Percentiles rank a stretch among this genome's conserved stretches.
phyloP scores from a whole-genome alignment of 306 rosid genomes.

The Cucumis sativus region DNA sequence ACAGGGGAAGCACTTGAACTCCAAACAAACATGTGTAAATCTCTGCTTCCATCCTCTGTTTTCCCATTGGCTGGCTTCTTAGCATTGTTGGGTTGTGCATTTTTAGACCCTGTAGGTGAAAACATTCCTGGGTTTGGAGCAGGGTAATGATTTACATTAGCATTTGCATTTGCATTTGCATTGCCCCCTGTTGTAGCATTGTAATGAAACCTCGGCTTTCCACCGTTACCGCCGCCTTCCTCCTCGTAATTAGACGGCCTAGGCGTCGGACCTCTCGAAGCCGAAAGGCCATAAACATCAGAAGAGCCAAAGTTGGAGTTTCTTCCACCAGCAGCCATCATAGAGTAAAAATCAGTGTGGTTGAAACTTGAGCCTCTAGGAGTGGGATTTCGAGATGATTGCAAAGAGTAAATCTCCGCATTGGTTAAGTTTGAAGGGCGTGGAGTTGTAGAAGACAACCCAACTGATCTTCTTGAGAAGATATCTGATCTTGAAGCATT shows the following conservation, averaged over 20 bases:
- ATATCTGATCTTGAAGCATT: conserved; percentile 80
- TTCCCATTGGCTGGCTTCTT: conserved; percentile 44
- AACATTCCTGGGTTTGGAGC: conserved; percentile 87
- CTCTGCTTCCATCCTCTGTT: conserved; percentile 41
- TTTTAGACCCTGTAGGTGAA: conserved; percentile 54
- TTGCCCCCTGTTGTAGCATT: conserved; percentile 9
- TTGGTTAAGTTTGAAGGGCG: conserved; percentile 73
- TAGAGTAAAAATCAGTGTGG: conserved; percentile 75
- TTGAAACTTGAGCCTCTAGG: conserved; percentile 87
- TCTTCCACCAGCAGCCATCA: conserved; percentile 69
- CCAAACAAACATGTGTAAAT: conserved; percentile 93
- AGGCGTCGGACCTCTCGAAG: conserved; percentile 73
- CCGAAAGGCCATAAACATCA: conserved; percentile 56
- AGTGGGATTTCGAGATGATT: conserved; percentile 66
- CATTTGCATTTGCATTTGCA: not conserved
- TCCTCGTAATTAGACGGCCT: conserved; percentile 64
- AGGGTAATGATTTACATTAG: conserved; percentile 42
- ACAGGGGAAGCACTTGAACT: conserved; percentile 80
- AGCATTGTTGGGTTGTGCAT: not conserved
- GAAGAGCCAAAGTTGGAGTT: conserved; percentile 52
- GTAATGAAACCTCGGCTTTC: conserved; percentile 39
- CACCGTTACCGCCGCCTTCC: conserved; percentile 25
- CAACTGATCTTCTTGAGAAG: conserved; percentile 62
- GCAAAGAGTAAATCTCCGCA: conserved; percentile 86
- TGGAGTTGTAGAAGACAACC: conserved; percentile 62